phyloP scores from a whole-genome alignment of 225 moss, liverwort and hornwort genomes.

The Thuidium tamariscinum region DNA sequence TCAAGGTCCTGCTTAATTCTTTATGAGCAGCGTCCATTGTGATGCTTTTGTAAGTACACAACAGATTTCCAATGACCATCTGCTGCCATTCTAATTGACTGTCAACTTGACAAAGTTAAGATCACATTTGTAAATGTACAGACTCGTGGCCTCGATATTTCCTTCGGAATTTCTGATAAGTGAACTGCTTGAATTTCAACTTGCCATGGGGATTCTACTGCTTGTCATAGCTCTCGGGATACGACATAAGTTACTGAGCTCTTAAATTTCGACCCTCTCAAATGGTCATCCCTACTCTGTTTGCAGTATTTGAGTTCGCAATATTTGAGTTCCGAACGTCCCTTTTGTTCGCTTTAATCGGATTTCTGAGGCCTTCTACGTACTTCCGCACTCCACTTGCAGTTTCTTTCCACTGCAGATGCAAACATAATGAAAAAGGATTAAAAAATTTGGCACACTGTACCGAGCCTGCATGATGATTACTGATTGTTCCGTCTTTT shows the following conservation, averaged over 20 bases:
- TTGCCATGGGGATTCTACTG: background rate
- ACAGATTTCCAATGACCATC: background rate
- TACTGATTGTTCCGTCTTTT: too few relatives aligned
- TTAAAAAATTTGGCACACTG: background rate
- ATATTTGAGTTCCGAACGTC: background rate
- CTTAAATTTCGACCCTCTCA: background rate
- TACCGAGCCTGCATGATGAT: background rate
- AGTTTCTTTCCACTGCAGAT: background rate
- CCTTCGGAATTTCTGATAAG: background rate
- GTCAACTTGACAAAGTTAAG: constrained; percentile 1
- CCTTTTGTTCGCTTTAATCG: background rate
- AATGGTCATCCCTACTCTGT: background rate
- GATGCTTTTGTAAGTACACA: constrained; percentile 25
- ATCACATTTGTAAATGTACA: constrained; percentile 6
- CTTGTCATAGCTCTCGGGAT: background rate
- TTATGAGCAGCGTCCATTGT: background rate
- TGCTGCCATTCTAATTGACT: constrained; percentile 8
- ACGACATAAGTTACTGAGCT: background rate
- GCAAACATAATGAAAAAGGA: too few relatives aligned
- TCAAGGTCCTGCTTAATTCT: background rate
- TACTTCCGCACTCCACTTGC: background rate
- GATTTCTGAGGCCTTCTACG: background rate
- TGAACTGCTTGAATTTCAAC: background rate
- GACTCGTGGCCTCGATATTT: background rate
- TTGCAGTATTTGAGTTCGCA: too few relatives aligned